Base-by-base conservation (phyloP, 768 basidiomycete genomes). In the Trametes punicea region DNA sequence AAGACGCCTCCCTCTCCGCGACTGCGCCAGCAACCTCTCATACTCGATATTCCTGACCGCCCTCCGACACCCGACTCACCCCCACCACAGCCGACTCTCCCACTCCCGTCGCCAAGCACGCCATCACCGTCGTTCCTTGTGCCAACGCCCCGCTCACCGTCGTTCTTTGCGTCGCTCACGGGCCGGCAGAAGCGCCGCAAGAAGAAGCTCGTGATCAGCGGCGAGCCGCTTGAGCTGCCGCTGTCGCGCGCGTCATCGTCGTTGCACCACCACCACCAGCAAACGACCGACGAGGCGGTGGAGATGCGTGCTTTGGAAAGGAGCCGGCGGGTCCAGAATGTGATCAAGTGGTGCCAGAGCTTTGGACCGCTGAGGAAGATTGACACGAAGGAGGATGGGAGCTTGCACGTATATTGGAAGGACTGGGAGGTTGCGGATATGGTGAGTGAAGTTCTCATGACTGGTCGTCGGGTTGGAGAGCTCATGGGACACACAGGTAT, bases 361-460 rank as follows among this genome's bases (percentile, higher is more conserved):
- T 65, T 68, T 39, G 67, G 67, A 23, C 53, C 62, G 29, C 46
- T 66, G 49, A 23, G 63, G 20, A 62, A 60, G 45, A 54, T 66
- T 33, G 64, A 66, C 57, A 54, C 56, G 31, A 59, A 59, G 64
- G 55, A 50, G 2, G 64, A 66, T 53, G 67, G 65, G 21, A 64
- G 60, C 45, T 26, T 68, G 46, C 67, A 68, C 39, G 65, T 68
- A 31, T 64, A 65, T 39, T 68, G 65, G 65, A 63, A 60, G 47
- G 64, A 65, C 34, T 63, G 62, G 65, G 64, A 65, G 57, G 59
- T 57, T 13, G 67, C 67, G 9, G 67, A 68, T 36, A 65, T 62
- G 65, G 66, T 67, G 55, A 44, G 64, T 60, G 33, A 6, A 15
- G 44, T 20, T 13, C 31, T 3, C 9, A n/a, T 47, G 29, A 33